phyloP scores from a whole-genome alignment of 73 alveolate species.

The Breviolum minutum region DNA sequence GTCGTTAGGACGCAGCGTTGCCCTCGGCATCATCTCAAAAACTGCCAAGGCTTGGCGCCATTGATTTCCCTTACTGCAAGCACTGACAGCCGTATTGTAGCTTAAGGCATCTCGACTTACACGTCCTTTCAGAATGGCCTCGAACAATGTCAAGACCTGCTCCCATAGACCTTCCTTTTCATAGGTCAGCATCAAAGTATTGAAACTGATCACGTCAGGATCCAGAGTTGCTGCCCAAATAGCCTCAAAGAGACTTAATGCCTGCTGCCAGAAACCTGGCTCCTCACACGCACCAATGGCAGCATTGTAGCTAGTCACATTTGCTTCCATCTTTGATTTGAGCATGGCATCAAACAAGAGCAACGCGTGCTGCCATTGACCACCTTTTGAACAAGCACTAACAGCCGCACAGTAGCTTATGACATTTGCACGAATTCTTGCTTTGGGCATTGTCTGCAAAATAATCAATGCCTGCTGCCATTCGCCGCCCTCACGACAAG shows the following conservation, averaged over 20 bases:
- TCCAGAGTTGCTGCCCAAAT: background rate
- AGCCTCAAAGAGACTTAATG: background rate
- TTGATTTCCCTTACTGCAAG: background rate
- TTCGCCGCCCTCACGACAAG: background rate
- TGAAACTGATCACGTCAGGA: constrained; percentile 2
- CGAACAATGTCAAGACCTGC: background rate
- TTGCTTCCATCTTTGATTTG: background rate
- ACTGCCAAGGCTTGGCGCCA: background rate
- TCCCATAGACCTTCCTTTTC: constrained; percentile 17
- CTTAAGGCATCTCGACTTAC: background rate
- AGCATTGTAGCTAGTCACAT: constrained; percentile 5
- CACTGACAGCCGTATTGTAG: background rate
- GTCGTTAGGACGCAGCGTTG: background rate
- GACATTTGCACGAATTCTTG: background rate
- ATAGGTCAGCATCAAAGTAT: background rate
- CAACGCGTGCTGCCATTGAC: background rate
- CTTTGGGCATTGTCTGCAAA: background rate
- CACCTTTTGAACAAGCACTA: background rate
- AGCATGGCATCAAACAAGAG: background rate
- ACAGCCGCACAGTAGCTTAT: background rate
- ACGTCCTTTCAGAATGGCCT: background rate
- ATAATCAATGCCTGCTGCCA: background rate
- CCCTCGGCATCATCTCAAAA: background rate
- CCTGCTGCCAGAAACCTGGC: background rate
- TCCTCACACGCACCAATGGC: background rate